Evolutionary conservation across 116 monocot genomes (phyloP), one percentile per base, ranked within the genome.

Genomic region (Posidonia oceanica): DNA sequence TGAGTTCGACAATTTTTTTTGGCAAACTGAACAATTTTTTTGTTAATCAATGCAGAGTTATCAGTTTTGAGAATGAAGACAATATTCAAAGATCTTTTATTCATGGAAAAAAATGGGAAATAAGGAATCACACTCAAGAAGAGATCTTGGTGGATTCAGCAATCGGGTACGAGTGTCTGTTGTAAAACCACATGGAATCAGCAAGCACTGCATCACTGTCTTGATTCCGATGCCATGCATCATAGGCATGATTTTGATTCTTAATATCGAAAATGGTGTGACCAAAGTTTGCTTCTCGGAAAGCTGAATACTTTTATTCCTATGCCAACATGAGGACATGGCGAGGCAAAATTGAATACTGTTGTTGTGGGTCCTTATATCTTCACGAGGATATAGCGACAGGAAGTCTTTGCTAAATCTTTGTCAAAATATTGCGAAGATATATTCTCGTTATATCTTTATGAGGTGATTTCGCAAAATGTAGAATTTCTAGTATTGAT

Each of bases 171-270:
- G 76, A 87, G 63, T 60, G 67, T 67, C 83, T 66, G 41, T 90
- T 90, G 68, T 69, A 75, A 13, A 90, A 78, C 90, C 90, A 86
- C 75, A 84, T 76, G 0, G 80, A 76, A 76, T 91, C 87, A 67
- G 84, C 84, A 59, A 64, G 67, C 10, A 82, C 80, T 7, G 81
- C 72, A 48, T 60, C 39, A 12, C 82, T 80, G 59, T 87, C 84
- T 11, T 91, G 80, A 60, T 90, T 91, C 16, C 91, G 69, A 38
- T 87, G 84, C 82, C 87, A 91, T 0, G 56, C 36, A 21, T 80
- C 87, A 72, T 80, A 72, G 5, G 87, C 91, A 69, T 87, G 91
- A 11, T 80, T 87, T 63, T 75, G 72, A 41, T 91, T 91, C 80
- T 82, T 87, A 20, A 91, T 85, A 3, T 82, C 74, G 11, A 91